Conservation (phyloP, 345 rosid species). For the Eucalyptus sideroxylon region DNA sequence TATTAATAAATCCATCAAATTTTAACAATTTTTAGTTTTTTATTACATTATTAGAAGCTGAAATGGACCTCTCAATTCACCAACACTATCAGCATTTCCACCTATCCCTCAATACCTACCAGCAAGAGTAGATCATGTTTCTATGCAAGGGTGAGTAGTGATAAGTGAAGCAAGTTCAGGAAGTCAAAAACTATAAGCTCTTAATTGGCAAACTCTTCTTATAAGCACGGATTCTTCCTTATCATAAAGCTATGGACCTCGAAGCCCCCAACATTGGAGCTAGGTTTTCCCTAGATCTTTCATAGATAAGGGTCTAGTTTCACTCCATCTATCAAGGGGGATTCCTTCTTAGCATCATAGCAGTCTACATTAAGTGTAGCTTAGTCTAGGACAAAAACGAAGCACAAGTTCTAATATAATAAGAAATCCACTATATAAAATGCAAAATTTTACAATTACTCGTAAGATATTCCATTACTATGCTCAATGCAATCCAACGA, state of each 20-base stretch:
- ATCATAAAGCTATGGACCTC: neutral
- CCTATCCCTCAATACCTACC: neutral
- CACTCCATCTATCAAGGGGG: no score
- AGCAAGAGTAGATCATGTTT: neutral
- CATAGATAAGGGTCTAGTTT: no score
- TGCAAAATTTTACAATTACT: no score
- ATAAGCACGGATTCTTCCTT: neutral
- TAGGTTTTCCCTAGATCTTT: no score
- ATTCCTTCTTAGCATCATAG: neutral
- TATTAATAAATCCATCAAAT: neutral
- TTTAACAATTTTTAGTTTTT: neutral
- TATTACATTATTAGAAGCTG: neutral
- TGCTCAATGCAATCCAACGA: neutral
- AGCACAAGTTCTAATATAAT: neutral
- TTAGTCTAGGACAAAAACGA: neutral
- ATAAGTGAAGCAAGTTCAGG: neutral
- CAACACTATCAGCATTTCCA: neutral
- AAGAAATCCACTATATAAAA: neutral
- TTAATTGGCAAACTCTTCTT: neutral
- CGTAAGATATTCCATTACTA: neutral
- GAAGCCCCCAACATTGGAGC: neutral
- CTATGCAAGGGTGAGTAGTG: neutral
- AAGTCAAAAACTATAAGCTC: neutral
- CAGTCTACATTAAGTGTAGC: neutral
- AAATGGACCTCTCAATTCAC: neutral